Conservation (phyloP, 306 rosid genomes). For the Lathyrus sativus region DNA sequence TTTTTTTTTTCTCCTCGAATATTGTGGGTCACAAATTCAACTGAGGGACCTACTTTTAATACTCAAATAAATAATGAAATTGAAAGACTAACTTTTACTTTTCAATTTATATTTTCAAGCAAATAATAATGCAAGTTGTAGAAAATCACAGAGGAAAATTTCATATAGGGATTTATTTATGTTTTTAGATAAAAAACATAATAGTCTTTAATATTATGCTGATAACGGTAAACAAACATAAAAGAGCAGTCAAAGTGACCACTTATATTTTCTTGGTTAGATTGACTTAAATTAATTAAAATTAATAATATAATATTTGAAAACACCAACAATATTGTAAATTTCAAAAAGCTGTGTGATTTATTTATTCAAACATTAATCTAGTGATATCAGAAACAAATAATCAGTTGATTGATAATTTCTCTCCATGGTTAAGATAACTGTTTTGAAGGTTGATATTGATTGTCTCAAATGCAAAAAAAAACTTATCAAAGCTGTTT, state of each 20-base stretch:
- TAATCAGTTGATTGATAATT: slow-evolving; percentile 14
- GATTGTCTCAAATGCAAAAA: slow-evolving; percentile 58
- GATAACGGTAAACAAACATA: too few species aligned
- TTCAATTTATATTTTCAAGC: too few species aligned
- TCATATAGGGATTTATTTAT: too few species aligned
- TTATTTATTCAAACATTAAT: background rate
- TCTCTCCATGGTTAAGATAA: slow-evolving; percentile 52
- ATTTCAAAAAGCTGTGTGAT: slow-evolving; percentile 11
- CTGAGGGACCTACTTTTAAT: too few species aligned
- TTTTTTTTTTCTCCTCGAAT: too few species aligned
- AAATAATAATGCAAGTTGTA: too few species aligned
- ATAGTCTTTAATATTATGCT: too few species aligned
- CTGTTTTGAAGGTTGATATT: slow-evolving; percentile 59
- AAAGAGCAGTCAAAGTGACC: slow-evolving; percentile 1
- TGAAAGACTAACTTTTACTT: too few species aligned
- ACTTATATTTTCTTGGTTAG: slow-evolving; percentile 33
- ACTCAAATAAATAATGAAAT: too few species aligned
- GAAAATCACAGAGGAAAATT: too few species aligned
- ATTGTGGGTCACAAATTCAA: too few species aligned
- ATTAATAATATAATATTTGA: background rate
- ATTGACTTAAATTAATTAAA: slow-evolving; percentile 28
- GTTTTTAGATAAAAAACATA: too few species aligned
- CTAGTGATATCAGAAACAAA: slow-evolving; percentile 1
- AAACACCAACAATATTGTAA: slow-evolving; percentile 11
- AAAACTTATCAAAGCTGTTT: slow-evolving; percentile 56